Base-by-base conservation (phyloP, 192 early-diverging fungal species). In the Glomus cerebriforme region DNA sequence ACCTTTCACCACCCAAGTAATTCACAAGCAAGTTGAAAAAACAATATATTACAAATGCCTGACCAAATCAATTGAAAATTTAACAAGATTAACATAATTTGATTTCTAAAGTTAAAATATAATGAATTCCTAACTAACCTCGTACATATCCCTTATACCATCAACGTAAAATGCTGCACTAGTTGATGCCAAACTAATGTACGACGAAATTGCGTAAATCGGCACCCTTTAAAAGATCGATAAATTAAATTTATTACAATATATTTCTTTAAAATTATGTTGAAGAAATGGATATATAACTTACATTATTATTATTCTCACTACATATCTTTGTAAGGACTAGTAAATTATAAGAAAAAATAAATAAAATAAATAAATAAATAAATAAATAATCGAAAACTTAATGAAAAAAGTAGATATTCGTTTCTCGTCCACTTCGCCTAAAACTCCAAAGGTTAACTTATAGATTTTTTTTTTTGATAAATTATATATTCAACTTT, bases 31-130 rank as follows among this genome's bases (percentile, higher is more conserved):
- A 83, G 49, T 88, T 95, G 85, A 98, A 95, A 83, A 98, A 98
- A 79, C 93, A 92, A 85, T 98, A 98, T 63, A 98, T 93, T 31
- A 98, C 96, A 88, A 97, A 98, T 35, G 94, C 95, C 84, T 85
- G 78, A 64, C 35, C 22, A 62, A 34, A 75, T 35, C 62, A 66
- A 47, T 58, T n/a, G 62, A n/a, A n/a, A n/a, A n/a, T n/a, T n/a
- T n/a, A n/a, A n/a, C n/a, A n/a, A 31, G 13, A 58, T 37, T 43
- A 24, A 13, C 6, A 54, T 17, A 10, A 72, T n/a, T 24, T 67
- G 26, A 29, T 27, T 31, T 12, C 13, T 45, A 29, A 34, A 58
- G 29, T 24, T 49, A 15, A 9, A 37, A 8, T 0, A 70, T 26
- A 15, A 34, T 71, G 19, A 68, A 35, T 54, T 31, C 35, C n/a